Evolutionary conservation across 352 stramenopile species (phyloP), one percentile per base, ranked within the genome.

Genomic region (Pythium dissotocum): DNA sequence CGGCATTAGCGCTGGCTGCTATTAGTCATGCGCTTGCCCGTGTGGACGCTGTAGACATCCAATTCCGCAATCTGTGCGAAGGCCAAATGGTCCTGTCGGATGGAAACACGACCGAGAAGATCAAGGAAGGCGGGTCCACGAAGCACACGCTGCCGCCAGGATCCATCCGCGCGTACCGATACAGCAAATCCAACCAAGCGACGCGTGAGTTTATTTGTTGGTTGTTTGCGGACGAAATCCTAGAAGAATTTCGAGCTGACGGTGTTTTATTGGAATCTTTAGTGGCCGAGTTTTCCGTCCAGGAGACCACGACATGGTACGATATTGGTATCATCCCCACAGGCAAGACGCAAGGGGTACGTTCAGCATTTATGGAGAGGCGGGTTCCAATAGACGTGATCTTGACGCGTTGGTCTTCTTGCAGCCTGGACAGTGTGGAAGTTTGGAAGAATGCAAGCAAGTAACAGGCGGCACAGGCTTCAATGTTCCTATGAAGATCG

Each of bases 401-500:
- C 10, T 24, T 36, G 57, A 32, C 32, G 28, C 21, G 30, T 33
- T 24, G 21, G 21, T 24, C 2, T 40, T 3, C 21, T 24, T 65
- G 9, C 46, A 90, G 80, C 80, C 81, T 33, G 71, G 67, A 1
- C 65, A 69, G 14, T 91, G 83, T 64, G 36, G 57, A 32, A 89
- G 78, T 26, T 70, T 89, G 8, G 70, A 60, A 12, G 72, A 86
- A 1, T 91, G 83, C 77, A 85, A 86, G 68, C 9, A 32, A 4
- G 36, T 79, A 55, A 90, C 83, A 4, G 77, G 78, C 33, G 77
- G 82, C 54, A 72, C 70, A 24, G 83, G 83, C 24, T 91, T 82
- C 71, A 91, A 91, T 59, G 76, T 82, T 14, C 61, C 79, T 16
- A 82, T 91, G 72, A 77, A 85, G 63, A 87, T 90, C 59, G 69